Conservation (phyloP, 805 yeast genomes). For the Wickerhamomyces canadensis region DNA sequence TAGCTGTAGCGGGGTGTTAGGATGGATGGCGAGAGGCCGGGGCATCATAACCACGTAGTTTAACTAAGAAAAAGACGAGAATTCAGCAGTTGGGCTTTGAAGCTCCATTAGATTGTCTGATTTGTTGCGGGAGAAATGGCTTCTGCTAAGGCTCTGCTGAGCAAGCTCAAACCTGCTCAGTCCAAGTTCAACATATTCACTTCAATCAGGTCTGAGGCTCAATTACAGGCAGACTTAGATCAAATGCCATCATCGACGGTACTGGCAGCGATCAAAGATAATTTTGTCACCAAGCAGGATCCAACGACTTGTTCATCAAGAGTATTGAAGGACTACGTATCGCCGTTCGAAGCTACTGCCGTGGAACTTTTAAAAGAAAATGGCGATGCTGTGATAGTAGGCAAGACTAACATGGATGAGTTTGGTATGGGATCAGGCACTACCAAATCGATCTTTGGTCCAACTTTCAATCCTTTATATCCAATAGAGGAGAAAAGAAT, state of each 20-base stretch:
- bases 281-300: slow-evolving; percentile 58
- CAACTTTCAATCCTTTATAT: slow-evolving; percentile 50
- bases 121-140: no score
- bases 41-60: no score
- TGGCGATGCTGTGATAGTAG: slow-evolving; percentile 57
- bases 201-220: slow-evolving; percentile 24
- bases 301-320: slow-evolving; percentile 80
- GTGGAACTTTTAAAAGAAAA: slow-evolving; percentile 43
- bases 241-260: not conserved
- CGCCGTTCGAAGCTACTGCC: slow-evolving; percentile 84
- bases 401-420: slow-evolving; percentile 91
- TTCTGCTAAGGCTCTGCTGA: slow-evolving; percentile 7
- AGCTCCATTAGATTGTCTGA: no score
- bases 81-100: not conserved
- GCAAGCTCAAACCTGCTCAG: slow-evolving; percentile 18
- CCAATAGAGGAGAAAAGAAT: slow-evolving; percentile 33
- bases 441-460: slow-evolving; percentile 49
- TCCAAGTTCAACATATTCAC: slow-evolving; percentile 38
- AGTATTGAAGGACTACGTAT: slow-evolving; percentile 49
- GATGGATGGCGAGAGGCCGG: no score
- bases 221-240: not conserved
- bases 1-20: no score
- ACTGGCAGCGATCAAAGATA: slow-evolving; percentile 66
- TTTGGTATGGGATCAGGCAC: slow-evolving; percentile 94
- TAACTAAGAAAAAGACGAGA: no score